A percentile compares a stretch with the other conserved stretches of the same genome.
phyloP scores from a whole-genome alignment of 352 stramenopile genomes.

The Globisporangium viniferum region DNA sequence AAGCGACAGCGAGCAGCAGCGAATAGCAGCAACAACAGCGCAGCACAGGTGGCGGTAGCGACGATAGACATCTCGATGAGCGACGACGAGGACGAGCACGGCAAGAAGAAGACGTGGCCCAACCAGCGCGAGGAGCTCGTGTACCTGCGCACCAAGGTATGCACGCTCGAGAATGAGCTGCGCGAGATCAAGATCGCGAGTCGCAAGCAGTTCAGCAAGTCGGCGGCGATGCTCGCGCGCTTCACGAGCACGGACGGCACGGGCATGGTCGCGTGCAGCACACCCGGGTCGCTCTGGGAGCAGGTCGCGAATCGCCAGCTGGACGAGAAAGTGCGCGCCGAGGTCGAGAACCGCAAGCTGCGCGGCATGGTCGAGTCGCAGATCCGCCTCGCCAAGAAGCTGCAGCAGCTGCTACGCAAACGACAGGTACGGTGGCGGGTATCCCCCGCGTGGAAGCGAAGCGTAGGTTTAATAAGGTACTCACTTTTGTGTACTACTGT shows the following conservation, averaged over 20 bases:
- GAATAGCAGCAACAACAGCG: conserved; percentile 1
- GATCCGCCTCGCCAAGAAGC: conserved; percentile 15
- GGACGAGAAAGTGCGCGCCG: conserved; percentile 17
- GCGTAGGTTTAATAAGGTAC: background rate
- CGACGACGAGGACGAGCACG: conserved; percentile 7
- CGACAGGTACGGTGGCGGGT: conserved; percentile 12
- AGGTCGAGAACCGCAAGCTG: conserved; percentile 20
- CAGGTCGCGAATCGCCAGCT: conserved; percentile 21
- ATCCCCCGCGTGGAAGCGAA: no score
- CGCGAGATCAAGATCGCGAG: conserved; percentile 17
- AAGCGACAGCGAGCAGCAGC: conserved; percentile 1
- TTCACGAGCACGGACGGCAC: conserved; percentile 6
- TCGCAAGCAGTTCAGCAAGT: conserved; percentile 13
- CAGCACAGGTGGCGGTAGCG: no score
- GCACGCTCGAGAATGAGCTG: conserved; percentile 19
- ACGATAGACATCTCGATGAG: background rate
- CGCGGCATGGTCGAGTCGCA: conserved; percentile 19
- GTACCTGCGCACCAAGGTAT: conserved; percentile 18
- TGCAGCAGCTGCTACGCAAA: conserved; percentile 18
- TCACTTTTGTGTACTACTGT: background rate
- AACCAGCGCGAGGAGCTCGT: conserved; percentile 21
- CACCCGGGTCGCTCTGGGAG: conserved; percentile 19
- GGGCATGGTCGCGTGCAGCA: conserved; percentile 12
- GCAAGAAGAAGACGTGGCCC: conserved; percentile 14
- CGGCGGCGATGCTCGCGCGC: conserved; percentile 4